Evolutionary conservation across 2,329 filamentous ascomycete genomes (phyloP).

Genomic region (Paraphoma chrysanthemicola): DNA sequence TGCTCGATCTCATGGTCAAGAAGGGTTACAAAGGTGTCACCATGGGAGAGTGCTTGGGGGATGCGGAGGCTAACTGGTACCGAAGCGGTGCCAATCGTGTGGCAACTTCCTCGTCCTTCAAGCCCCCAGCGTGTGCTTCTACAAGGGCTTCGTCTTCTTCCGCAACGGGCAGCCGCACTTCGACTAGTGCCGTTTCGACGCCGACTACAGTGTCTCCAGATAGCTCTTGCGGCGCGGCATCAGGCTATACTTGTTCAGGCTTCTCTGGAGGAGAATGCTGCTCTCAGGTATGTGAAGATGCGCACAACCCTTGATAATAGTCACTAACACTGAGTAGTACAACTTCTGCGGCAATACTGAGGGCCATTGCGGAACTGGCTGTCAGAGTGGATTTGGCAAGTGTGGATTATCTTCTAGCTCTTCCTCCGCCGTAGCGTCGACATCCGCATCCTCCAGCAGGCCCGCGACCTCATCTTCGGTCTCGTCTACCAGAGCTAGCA

Average conservation of each 20-base stretch:
- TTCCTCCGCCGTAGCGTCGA: not conserved
- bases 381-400: constrained; percentile 35
- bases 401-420: constrained; percentile 10
- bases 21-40: constrained; percentile 53
- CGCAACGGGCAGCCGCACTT: constrained; percentile 8
- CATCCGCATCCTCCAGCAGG: not conserved
- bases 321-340: constrained; percentile 13
- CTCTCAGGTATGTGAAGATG: constrained; percentile 25
- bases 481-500: not conserved
- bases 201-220: constrained; percentile 14
- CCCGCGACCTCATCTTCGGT: not conserved
- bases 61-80: constrained; percentile 56
- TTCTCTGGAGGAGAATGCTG: constrained; percentile 52
- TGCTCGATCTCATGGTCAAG: constrained; percentile 46
- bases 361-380: constrained; percentile 35
- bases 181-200: constrained; percentile 8
- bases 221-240: constrained; percentile 23
- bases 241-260: constrained; percentile 29
- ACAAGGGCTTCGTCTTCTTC: constrained; percentile 20
- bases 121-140: constrained; percentile 16
- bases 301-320: too few species aligned
- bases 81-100: constrained; percentile 33
- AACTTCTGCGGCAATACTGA: constrained; percentile 46
- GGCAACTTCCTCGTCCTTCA: constrained; percentile 15
- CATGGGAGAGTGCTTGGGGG: constrained; percentile 55